Evolutionary conservation across 2,329 filamentous ascomycete genomes (phyloP), one percentile per base, ranked within the genome.

Genomic region (Stachybotrys echinatus): DNA sequence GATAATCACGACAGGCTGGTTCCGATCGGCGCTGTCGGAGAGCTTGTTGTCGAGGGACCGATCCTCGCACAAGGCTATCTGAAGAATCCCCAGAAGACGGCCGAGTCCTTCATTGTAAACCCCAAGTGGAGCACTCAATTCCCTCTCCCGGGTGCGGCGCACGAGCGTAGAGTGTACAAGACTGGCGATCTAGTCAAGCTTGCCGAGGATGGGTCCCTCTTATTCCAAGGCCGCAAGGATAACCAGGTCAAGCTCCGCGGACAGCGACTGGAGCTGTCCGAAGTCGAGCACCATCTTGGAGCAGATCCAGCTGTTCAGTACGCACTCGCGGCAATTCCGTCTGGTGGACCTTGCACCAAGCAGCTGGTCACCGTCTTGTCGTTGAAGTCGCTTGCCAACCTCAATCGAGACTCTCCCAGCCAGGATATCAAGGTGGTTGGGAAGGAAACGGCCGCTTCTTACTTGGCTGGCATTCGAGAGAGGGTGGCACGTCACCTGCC

Each of bases 181-280:
- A 55, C 58, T 1, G 57, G 57, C 1, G 55, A 59, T 45, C 49
- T 60, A 12, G 55, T 49, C 6, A 50, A 52, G 19, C 66, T 66
- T 21, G 49, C 62, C 19, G 23, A 49, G 0, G 61, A 74, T 48
- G 68, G 69, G 8, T 55, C 54, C 12, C 59, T 75, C 17, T 50
- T 62, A 1, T 74, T 68, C 48, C 55, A 76, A 43, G 77, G 76
- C 39, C 67, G 79, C 38, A 76, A 75, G 53, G 79, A 81, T 56
- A 68, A 68, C 0, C 78, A 81, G 57, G 70, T 81, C 44, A 82
- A 82, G 57, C 60, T 82, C 10, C 69, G 72, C n/a, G 82, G 81
- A 42, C 80, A 73, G 50, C 61, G 77, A 46, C 66, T 78, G 48
- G 81, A 75, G 61, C 62, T 76, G 3, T 46, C 44, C 37, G 1